Conservation (phyloP, 2,329 filamentous ascomycete genomes). For the Fusarium floridanum region DNA sequence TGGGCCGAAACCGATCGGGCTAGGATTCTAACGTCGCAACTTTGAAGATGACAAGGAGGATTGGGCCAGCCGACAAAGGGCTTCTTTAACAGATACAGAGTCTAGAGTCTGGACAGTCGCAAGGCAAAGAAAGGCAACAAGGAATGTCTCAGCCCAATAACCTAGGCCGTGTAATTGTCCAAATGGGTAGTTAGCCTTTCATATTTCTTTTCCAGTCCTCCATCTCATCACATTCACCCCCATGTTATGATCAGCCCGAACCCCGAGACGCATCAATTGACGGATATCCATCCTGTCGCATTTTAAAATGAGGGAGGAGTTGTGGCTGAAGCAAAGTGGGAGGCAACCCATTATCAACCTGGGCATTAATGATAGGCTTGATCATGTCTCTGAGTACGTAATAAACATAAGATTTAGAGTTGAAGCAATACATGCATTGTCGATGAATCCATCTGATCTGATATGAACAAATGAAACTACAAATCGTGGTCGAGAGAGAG, state of each 20-base stretch:
- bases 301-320: neutral
- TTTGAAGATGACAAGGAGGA: neutral
- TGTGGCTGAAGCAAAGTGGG: neutral
- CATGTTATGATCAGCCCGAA: neutral
- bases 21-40: neutral
- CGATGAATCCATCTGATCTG: neutral
- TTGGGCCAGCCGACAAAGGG: neutral
- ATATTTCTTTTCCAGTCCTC: neutral
- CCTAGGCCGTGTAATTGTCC: neutral
- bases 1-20: neutral
- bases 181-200: neutral
- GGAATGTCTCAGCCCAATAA: neutral
- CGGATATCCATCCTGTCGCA: neutral
- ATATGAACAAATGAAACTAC: neutral
- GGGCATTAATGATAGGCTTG: neutral
- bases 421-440: neutral
- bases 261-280: neutral
- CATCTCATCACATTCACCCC: neutral
- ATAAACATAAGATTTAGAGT: neutral
- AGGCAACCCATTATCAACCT: neutral
- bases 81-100: neutral
- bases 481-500: neutral
- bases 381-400: neutral
- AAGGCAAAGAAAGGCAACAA: neutral
- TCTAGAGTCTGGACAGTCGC: neutral